Conservation (phyloP, 1,139 yeast species). For the Blastobotrys malaysiensis region DNA sequence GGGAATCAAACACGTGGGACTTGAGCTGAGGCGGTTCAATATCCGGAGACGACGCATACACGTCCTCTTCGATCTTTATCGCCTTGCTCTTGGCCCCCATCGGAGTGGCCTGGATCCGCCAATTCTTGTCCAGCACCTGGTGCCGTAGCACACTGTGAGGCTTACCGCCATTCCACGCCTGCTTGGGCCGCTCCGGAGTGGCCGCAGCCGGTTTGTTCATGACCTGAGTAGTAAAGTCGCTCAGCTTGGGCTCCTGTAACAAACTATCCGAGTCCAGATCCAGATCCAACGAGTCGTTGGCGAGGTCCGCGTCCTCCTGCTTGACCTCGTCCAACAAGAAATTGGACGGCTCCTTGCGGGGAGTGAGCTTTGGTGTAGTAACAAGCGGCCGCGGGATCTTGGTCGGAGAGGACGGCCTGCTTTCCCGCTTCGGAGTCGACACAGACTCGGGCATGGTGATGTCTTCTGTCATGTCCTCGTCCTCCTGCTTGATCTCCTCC, state of each 20-base stretch:
- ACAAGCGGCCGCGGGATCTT: constrained; percentile 13
- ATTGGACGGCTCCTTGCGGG: constrained; percentile 4
- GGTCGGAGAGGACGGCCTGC: constrained; percentile 11
- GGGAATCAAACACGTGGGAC: constrained; percentile 10
- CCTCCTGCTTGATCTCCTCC: background rate
- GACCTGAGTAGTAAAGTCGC: background rate
- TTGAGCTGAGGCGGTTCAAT: constrained; percentile 20
- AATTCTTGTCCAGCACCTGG: constrained; percentile 33
- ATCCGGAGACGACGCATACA: constrained; percentile 15
- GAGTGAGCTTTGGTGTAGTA: constrained; percentile 12
- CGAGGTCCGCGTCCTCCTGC: background rate
- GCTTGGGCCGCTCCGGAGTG: background rate
- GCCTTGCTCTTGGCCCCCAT: constrained; percentile 8
- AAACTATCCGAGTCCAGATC: background rate
- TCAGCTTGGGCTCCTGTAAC: background rate
- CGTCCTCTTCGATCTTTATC: background rate
- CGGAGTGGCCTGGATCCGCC: constrained; percentile 36
- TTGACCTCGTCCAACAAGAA: constrained; percentile 1
- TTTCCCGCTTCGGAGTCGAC: constrained; percentile 9
- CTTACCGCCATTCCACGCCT: background rate
- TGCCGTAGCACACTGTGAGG: constrained; percentile 25
- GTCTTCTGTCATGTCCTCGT: background rate
- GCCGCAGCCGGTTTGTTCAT: background rate
- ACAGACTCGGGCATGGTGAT: constrained; percentile 7
- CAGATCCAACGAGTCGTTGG: background rate